These are phyloP conservation scores for Fragilariopsis cylindrus DNA, from an alignment of 108 stramenopile genomes.

Conservation along the genomic window DNA sequence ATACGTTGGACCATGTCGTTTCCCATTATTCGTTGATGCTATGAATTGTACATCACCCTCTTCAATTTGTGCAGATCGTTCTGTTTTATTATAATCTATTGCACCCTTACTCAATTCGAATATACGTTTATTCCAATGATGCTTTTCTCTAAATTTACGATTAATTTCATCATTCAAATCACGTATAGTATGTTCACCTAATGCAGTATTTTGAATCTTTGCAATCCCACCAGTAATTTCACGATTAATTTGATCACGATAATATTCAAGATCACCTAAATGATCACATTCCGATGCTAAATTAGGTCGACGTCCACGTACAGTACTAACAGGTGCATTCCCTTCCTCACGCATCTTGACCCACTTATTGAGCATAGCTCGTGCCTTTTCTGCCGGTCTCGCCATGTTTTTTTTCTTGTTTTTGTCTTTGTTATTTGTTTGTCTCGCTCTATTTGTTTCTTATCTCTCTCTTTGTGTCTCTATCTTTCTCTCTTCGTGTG, in stretches of 20 bases:
- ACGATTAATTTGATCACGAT: slow-evolving; percentile 78
- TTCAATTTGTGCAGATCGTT: slow-evolving; percentile 67
- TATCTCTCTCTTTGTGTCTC: too few relatives aligned
- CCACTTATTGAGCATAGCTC: slow-evolving; percentile 97
- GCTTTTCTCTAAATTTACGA: slow-evolving; percentile 91
- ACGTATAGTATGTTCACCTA: slow-evolving; percentile 94
- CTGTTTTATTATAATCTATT: slow-evolving; percentile 79
- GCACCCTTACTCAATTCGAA: slow-evolving; percentile 73
- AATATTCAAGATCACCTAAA: slow-evolving; percentile 73
- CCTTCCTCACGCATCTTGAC: slow-evolving; percentile 84
- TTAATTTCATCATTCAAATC: slow-evolving; percentile 99
- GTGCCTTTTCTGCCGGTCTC: slow-evolving; percentile 96
- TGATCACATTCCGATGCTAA: slow-evolving; percentile 88
- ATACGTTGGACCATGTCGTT: slow-evolving; percentile 68
- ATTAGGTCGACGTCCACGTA: slow-evolving; percentile 66
- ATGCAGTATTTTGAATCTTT: slow-evolving; percentile 92
- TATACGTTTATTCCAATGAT: slow-evolving; percentile 93
- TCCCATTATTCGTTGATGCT: background rate
- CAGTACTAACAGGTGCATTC: slow-evolving; percentile 40
- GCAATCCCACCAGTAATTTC: slow-evolving; percentile 82
- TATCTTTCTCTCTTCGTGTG: too few relatives aligned
- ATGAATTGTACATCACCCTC: slow-evolving; percentile 47
- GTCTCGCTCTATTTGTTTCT: too few relatives aligned
- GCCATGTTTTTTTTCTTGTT: slow-evolving; percentile 72
- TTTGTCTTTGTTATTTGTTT: background rate